Conservation (phyloP, 495 filamentous ascomycete genomes). For the Penicillium pulvis region DNA sequence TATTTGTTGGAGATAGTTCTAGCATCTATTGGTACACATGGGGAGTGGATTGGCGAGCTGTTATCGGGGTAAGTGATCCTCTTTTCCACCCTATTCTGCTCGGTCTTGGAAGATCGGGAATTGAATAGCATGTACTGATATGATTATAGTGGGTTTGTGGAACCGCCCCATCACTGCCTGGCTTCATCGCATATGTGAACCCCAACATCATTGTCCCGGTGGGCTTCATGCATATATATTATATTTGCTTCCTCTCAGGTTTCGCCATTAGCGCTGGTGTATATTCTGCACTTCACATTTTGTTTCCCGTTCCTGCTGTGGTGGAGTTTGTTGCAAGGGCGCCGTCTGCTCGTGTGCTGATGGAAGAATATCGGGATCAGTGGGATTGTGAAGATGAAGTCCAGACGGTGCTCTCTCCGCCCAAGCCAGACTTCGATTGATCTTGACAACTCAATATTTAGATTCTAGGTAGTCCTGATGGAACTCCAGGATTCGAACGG, state of each 20-base stretch:
- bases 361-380: slow-evolving; percentile 21
- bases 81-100: neutral
- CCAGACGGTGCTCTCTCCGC: neutral
- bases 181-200: slow-evolving; percentile 27
- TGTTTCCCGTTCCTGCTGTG: slow-evolving; percentile 16
- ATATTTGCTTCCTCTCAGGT: slow-evolving; percentile 30
- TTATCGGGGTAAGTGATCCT: slow-evolving; percentile 29
- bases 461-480: too few species aligned
- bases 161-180: slow-evolving; percentile 26
- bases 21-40: slow-evolving; percentile 45
- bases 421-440: neutral
- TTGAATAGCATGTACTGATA: neutral
- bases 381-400: slow-evolving; percentile 20
- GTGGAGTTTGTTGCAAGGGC: slow-evolving; percentile 22
- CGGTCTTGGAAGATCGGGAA: neutral
- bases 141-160: slow-evolving; percentile 26
- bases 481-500: too few species aligned
- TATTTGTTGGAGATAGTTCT: slow-evolving; percentile 31
- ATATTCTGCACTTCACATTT: slow-evolving; percentile 22
- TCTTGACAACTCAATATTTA: neutral
- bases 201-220: slow-evolving; percentile 21
- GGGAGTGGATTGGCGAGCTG: slow-evolving; percentile 47
- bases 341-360: slow-evolving; percentile 20
- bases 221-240: slow-evolving; percentile 27
- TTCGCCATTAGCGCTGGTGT: slow-evolving; percentile 23